Conservation (phyloP, 2,329 filamentous ascomycete species). For the Epichloe hybrida region DNA sequence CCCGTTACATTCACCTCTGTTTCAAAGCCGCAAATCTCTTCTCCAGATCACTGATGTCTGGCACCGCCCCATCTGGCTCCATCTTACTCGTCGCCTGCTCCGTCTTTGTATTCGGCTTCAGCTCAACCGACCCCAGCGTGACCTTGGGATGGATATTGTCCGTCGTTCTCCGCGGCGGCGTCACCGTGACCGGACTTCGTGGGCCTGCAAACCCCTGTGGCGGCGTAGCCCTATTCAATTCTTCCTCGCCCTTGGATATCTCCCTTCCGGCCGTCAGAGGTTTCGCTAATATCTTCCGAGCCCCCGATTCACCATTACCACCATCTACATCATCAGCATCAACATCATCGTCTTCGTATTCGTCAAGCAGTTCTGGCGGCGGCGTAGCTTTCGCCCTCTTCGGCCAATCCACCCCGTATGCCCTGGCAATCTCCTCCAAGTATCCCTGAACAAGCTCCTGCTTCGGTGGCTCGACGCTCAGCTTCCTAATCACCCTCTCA, state of each 20-base stretch:
- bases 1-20: slow-evolving; percentile 26
- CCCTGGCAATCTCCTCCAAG: slow-evolving; percentile 82
- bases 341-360: slow-evolving; percentile 25
- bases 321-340: slow-evolving; percentile 29
- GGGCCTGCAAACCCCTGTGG: slow-evolving; percentile 34
- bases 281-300: slow-evolving; percentile 32
- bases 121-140: slow-evolving; percentile 56
- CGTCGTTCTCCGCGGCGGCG: slow-evolving; percentile 74
- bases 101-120: slow-evolving; percentile 47
- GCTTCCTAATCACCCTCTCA: slow-evolving; percentile 68
- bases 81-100: slow-evolving; percentile 37
- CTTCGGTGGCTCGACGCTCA: slow-evolving; percentile 70
- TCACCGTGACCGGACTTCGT: slow-evolving; percentile 69
- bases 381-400: slow-evolving; percentile 33
- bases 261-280: slow-evolving; percentile 30
- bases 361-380: slow-evolving; percentile 33
- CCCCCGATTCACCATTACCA: slow-evolving; percentile 25
- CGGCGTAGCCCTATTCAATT: slow-evolving; percentile 54
- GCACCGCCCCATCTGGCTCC: slow-evolving; percentile 36
- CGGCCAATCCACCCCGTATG: slow-evolving; percentile 81
- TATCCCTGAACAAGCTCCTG: slow-evolving; percentile 78
- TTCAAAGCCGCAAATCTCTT: slow-evolving; percentile 77
- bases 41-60: slow-evolving; percentile 78
- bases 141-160: slow-evolving; percentile 83
- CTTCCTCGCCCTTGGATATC: slow-evolving; percentile 40